Conservation (phyloP, 768 basidiomycete genomes). For the Cystoderma amianthinum region DNA sequence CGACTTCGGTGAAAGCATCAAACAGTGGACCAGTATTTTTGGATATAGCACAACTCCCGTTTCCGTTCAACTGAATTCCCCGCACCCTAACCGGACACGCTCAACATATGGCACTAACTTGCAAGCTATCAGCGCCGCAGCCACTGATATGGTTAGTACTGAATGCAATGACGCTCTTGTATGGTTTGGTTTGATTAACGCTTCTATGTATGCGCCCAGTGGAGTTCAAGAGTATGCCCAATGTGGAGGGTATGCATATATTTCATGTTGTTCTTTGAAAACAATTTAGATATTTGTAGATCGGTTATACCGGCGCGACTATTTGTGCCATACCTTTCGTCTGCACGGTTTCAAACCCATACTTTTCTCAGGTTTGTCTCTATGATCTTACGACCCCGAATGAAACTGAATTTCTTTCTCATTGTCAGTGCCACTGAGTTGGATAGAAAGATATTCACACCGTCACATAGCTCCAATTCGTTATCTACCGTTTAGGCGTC, state of each 20-base stretch:
- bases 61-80: slow-evolving; percentile 30
- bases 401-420: too few relatives aligned
- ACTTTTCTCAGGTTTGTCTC: slow-evolving; percentile 10
- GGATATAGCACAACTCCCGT: slow-evolving; percentile 33
- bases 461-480: too few relatives aligned
- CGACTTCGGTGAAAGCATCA: slow-evolving; percentile 45
- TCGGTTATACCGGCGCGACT: slow-evolving; percentile 20
- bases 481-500: too few relatives aligned
- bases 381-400: too few relatives aligned
- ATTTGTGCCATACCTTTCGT: slow-evolving; percentile 10
- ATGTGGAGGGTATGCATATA: slow-evolving; percentile 19
- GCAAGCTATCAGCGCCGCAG: slow-evolving; percentile 40
- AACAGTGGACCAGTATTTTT: slow-evolving; percentile 53
- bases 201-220: slow-evolving; percentile 15
- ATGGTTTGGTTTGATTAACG: slow-evolving; percentile 39
- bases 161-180: slow-evolving; percentile 34
- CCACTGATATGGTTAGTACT: slow-evolving; percentile 42
- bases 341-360: slow-evolving; percentile 6
- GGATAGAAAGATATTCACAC: too few relatives aligned
- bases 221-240: too few relatives aligned
- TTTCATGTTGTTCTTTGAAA: slow-evolving; percentile 1
- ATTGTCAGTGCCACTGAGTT: too few relatives aligned
- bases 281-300: slow-evolving; percentile 7
- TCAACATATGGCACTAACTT: slow-evolving; percentile 41
- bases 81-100: slow-evolving; percentile 37